A percentile compares a stretch with the other conserved stretches of the same genome.
Evolutionary conservation across 768 basidiomycete genomes (phyloP).

Genomic region (Boletus rubescentipes): DNA sequence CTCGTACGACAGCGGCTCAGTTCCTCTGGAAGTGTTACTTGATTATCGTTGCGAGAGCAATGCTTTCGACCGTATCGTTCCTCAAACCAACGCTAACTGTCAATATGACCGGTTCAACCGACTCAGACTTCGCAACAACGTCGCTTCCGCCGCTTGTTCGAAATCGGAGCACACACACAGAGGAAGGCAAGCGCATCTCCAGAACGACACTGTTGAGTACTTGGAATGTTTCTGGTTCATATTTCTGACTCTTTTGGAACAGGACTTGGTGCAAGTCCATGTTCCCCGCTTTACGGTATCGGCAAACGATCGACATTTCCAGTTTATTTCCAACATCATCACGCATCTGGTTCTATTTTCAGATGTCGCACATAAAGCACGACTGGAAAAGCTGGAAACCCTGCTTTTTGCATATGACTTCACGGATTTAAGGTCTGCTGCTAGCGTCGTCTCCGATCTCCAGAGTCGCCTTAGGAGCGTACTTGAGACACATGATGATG

Average conservation of each 20-base stretch:
- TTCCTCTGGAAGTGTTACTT: conserved; percentile 90
- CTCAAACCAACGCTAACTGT: conserved; percentile 81
- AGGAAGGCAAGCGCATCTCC: conserved; percentile 46
- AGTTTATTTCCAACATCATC: conserved; percentile 82
- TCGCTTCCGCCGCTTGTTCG: conserved; percentile 50
- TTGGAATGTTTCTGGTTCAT: not conserved
- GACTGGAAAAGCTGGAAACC: conserved; percentile 75
- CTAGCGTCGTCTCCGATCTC: conserved; percentile 65
- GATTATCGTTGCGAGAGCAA: conserved; percentile 80
- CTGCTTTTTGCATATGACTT: conserved; percentile 89
- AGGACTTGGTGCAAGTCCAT: conserved; percentile 82
- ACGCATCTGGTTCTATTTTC: conserved; percentile 87
- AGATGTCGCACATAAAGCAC: conserved; percentile 79
- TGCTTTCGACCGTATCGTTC: conserved; percentile 86
- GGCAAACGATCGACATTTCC: conserved; percentile 79
- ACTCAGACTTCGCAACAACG: conserved; percentile 73
- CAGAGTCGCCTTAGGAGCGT: conserved; percentile 71
- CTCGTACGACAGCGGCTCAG: conserved; percentile 48
- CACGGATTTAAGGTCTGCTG: conserved; percentile 69
- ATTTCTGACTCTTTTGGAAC: conserved; percentile 11
- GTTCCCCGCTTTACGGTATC: conserved; percentile 87
- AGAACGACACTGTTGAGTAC: conserved; percentile 58
- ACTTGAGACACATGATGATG: conserved; percentile 50
- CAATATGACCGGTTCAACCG: conserved; percentile 96
- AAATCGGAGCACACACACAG: conserved; percentile 36